phyloP scores from a whole-genome alignment of 2,329 filamentous ascomycete species.

The Penicillium psychrosexuale region DNA sequence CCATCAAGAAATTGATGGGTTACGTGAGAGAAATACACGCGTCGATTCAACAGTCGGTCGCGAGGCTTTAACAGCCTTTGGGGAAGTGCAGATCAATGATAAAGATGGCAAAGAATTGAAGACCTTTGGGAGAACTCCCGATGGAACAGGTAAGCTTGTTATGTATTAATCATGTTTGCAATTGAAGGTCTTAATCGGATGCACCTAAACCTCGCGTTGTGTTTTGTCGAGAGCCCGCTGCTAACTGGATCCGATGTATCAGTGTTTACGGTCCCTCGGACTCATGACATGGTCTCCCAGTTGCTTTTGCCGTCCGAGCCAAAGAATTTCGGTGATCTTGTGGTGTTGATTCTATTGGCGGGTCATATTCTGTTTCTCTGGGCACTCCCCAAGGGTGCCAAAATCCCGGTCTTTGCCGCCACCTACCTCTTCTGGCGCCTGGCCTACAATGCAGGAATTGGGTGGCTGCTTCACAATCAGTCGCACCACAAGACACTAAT shows the following conservation, averaged over 20 bases:
- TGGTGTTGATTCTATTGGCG: constrained; percentile 75
- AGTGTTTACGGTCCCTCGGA: constrained; percentile 96
- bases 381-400: constrained; percentile 64
- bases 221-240: constrained; percentile 11
- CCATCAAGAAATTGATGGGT: constrained; percentile 37
- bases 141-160: constrained; percentile 73
- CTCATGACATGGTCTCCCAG: constrained; percentile 98
- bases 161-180: neutral
- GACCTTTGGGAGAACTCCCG: constrained; percentile 86
- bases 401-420: constrained; percentile 73
- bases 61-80: constrained; percentile 39
- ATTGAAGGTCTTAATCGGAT: neutral
- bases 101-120: constrained; percentile 60
- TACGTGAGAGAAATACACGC: constrained; percentile 49
- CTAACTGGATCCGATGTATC: constrained; percentile 18
- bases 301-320: constrained; percentile 90
- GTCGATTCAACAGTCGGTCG: constrained; percentile 47
- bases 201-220: neutral
- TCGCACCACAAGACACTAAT: constrained; percentile 85
- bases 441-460: constrained; percentile 91
- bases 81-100: constrained; percentile 43
- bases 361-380: constrained; percentile 72
- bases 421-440: constrained; percentile 91
- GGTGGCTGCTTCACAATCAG: constrained; percentile 81
- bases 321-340: constrained; percentile 84